phyloP scores from a whole-genome alignment of 2,329 filamentous ascomycete genomes.

The Fusarium sp. region DNA sequence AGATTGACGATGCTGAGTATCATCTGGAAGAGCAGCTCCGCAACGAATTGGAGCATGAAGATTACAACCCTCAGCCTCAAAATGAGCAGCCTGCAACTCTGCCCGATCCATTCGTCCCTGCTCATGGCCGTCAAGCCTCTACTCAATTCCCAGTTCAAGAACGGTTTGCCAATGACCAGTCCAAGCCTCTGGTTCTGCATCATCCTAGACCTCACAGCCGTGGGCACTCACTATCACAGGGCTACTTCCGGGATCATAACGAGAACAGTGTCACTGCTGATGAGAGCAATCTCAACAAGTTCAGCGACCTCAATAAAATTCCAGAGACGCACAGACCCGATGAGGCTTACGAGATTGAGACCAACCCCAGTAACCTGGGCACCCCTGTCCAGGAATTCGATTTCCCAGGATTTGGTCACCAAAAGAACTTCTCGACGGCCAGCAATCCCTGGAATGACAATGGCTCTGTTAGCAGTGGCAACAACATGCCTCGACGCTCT shows the following conservation, averaged over 20 bases:
- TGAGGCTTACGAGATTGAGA: slow-evolving; percentile 77
- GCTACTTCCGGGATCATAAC: slow-evolving; percentile 71
- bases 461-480: slow-evolving; percentile 54
- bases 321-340: slow-evolving; percentile 60
- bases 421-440: slow-evolving; percentile 67
- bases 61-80: slow-evolving; percentile 76
- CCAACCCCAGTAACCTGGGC: slow-evolving; percentile 80
- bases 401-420: slow-evolving; percentile 64
- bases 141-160: slow-evolving; percentile 65
- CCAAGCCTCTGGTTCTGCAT: slow-evolving; percentile 72
- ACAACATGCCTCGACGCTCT: slow-evolving; percentile 57
- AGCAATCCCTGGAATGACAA: slow-evolving; percentile 76
- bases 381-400: slow-evolving; percentile 71
- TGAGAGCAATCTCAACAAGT: slow-evolving; percentile 44
- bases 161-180: slow-evolving; percentile 68
- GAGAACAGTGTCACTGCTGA: slow-evolving; percentile 55
- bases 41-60: slow-evolving; percentile 83
- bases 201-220: slow-evolving; percentile 82
- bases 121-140: slow-evolving; percentile 62
- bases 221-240: slow-evolving; percentile 79
- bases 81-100: slow-evolving; percentile 44
- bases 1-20: slow-evolving; percentile 89
- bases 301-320: slow-evolving; percentile 59
- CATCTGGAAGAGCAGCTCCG: slow-evolving; percentile 86
- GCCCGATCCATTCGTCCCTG: slow-evolving; percentile 46